Evolutionary conservation across 257 asterid genomes (phyloP), one percentile per base, ranked within the genome.

Genomic region (Ligustrum vulgare): DNA sequence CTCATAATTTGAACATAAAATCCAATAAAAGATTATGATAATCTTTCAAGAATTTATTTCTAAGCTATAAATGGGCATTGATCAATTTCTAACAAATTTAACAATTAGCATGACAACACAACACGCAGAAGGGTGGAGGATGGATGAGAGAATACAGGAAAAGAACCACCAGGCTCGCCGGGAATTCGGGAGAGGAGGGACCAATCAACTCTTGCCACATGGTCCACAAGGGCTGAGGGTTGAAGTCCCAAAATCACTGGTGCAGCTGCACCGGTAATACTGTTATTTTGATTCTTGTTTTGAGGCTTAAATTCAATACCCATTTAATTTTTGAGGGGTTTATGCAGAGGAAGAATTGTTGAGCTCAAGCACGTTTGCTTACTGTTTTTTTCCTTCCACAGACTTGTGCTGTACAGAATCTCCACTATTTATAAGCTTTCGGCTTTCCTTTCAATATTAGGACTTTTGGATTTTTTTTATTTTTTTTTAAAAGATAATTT

Each of bases 161-260:
- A 94, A 66, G 98, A 94, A 81, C 98, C 98, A n/a, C 98, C 98
- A 74, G 88, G 71, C 80, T 94, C 97, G 8, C 98, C 98, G 4
- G 92, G 85, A 74, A 94, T 90, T 54, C 89, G 86, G 80, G 98
- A 91, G 87, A 94, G 97, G 82, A 94, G 88, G 74, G 97, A 78
- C 80, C 80, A 84, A 88, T 90, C 98, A 81, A 94, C 97, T 68
- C 78, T 87, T 1, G 97, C 97, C 66, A 90, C 89, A 78, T 92
- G 96, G 87, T 94, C 98, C 33, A 94, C 97, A 72, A 94, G 75
- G 32, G 98, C 98, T 5, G 97, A 84, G 3, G 98, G 98, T 73
- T 89, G 96, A 41, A 94, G 84, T 16, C 98, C 97, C 71, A 94
- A 74, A 12, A 92, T 91, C 47, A 92, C n/a, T 16, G 98, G 97